phyloP scores from a whole-genome alignment of 345 rosid genomes.

The Hibiscus trionum region DNA sequence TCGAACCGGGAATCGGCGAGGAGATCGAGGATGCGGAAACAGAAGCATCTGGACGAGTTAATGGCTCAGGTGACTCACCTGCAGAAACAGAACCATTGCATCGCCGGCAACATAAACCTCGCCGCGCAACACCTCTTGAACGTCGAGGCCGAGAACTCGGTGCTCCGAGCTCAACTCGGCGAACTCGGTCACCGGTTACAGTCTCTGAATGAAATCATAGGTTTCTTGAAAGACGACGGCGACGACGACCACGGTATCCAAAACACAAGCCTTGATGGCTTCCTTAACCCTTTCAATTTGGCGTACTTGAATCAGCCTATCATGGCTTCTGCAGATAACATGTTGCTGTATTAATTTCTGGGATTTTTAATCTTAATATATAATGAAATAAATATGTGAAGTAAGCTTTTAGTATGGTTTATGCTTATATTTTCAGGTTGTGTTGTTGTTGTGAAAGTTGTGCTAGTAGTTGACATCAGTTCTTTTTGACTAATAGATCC shows the following conservation, averaged over 20 bases:
- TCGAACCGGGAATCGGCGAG: constrained; percentile 52
- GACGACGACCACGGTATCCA: too few species aligned
- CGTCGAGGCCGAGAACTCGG: constrained; percentile 71
- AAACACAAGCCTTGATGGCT: neutral
- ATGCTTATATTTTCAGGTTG: neutral
- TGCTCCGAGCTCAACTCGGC: constrained; percentile 57
- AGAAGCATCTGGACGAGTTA: constrained; percentile 30
- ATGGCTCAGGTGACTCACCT: constrained; percentile 46
- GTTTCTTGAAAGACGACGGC: constrained; percentile 24
- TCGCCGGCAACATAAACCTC: constrained; percentile 44
- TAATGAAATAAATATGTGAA: neutral
- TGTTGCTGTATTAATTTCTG: constrained; percentile 32
- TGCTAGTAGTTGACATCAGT: neutral
- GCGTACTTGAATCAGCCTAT: constrained; percentile 56
- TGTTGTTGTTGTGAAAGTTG: neutral
- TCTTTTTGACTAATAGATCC: neutral
- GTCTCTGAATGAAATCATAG: constrained; percentile 63
- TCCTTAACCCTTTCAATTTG: constrained; percentile 41
- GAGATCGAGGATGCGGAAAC: neutral
- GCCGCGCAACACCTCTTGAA: constrained; percentile 46
- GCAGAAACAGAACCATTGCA: constrained; percentile 50
- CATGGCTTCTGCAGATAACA: constrained; percentile 56
- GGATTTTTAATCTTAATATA: neutral
- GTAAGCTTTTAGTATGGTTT: neutral
- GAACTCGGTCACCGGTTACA: constrained; percentile 70